Evolutionary conservation across 495 filamentous ascomycete genomes (phyloP), one percentile per base, ranked within the genome.

Genomic region (Letharia lupina): DNA sequence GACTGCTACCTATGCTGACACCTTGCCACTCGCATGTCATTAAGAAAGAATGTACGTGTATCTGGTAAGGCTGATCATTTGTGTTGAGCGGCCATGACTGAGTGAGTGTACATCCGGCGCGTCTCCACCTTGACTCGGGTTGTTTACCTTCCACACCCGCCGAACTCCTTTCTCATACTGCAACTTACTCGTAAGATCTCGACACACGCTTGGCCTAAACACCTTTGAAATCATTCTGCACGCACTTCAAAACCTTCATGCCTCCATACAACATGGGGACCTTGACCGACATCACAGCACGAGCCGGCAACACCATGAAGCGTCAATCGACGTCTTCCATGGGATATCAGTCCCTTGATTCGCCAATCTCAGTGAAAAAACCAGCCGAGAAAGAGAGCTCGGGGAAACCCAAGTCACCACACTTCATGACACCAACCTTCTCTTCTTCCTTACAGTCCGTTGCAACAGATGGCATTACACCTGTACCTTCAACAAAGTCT

Each of bases 361-460:
- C 54, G 23, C 64, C 67, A 23, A 47, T 37, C 31, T 45, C 33
- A 50, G 50, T 33, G 37, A 52, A 58, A 10, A 68, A 64, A 50
- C 50, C 33, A 33, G 60, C 31, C 33, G 57, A 61, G 20, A 68
- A 66, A 42, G 69, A 70, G 61, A 65, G 70, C 37, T 23, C 45
- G 33, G 63, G n/a, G 12, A 61, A 62, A 39, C 41, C 56, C 16
- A 65, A 39, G 23, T 63, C 63, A 61, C 67, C 69, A n/a, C 67
- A 69, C 59, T 73, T 73, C 65, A 73, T 73, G 71, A 70, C 69
- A 18, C 71, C 71, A 52, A 73, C 71, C 10, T 47, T 69, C 50
- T 64, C 70, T 41, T 71, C 69, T 12, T 67, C 67, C 10, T 71
- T 63, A 56, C 61, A 69, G 18, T 62, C 62, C 39, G 31, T 37